Percentiles rank a stretch among this genome's conserved stretches.
These are phyloP conservation scores for Neocucurbitaria cava DNA, from an alignment of 2,329 filamentous ascomycete species.

Conservation along the genomic window DNA sequence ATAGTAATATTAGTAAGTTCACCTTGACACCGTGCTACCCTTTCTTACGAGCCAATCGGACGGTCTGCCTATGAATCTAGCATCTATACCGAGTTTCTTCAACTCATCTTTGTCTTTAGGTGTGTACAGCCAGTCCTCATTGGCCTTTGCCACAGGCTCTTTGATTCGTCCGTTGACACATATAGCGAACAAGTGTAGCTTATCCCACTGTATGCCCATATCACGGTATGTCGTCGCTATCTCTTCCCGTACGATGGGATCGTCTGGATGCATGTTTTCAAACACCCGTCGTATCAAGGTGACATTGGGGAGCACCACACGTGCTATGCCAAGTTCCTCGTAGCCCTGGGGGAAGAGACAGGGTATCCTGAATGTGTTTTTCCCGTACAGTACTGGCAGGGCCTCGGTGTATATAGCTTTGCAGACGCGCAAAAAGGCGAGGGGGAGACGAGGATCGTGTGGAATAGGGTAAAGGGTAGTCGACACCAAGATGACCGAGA, in stretches of 20 bases:
- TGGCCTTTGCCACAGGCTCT: neutral
- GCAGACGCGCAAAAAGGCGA: neutral
- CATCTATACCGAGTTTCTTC: neutral
- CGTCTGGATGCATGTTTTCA: neutral
- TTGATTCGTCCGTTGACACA: neutral
- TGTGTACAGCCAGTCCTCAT: neutral
- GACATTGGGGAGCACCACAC: neutral
- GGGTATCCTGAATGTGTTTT: slow-evolving; percentile 5
- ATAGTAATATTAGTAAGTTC: neutral
- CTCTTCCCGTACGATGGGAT: neutral
- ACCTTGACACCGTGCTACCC: neutral
- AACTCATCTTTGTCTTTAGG: neutral
- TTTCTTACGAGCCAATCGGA: neutral
- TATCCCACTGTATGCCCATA: slow-evolving; percentile 4
- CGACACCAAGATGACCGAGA: neutral
- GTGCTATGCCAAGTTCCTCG: neutral
- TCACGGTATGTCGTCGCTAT: neutral
- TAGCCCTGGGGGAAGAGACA: neutral
- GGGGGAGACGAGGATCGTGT: neutral
- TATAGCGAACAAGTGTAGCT: slow-evolving; percentile 1
- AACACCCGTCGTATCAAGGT: slow-evolving; percentile 9
- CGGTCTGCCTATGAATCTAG: neutral
- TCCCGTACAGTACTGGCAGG: slow-evolving; percentile 8
- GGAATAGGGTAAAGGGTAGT: neutral
- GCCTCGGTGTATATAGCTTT: slow-evolving; percentile 2